phyloP scores from a whole-genome alignment of 164 flowering plant genomes.

The Berberis thunbergii region DNA sequence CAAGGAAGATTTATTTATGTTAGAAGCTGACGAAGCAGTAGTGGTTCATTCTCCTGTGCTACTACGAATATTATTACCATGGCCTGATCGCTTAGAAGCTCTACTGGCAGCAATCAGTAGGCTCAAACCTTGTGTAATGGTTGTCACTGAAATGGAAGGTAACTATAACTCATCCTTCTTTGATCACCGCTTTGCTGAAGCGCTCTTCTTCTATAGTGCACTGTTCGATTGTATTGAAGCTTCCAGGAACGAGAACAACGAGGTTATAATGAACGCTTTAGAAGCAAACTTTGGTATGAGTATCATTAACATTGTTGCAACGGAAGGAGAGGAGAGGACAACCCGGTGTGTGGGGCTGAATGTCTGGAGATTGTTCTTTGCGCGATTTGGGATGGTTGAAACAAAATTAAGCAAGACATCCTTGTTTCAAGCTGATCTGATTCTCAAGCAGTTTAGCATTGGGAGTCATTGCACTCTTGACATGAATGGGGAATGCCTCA shows the following conservation, averaged over 20 bases:
- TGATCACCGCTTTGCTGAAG: slow-evolving; percentile 38
- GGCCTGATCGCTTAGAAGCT: slow-evolving; percentile 9
- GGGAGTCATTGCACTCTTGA: slow-evolving; percentile 31
- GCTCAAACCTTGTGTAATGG: slow-evolving; percentile 36
- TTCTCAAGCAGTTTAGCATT: slow-evolving; percentile 22
- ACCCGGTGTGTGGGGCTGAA: slow-evolving; percentile 29
- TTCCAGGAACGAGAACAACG: slow-evolving; percentile 22
- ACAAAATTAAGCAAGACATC: slow-evolving; percentile 29
- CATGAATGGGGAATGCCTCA: slow-evolving; percentile 30
- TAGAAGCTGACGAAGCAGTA: slow-evolving; percentile 34
- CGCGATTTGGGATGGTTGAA: slow-evolving; percentile 38
- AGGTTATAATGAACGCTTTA: slow-evolving; percentile 19
- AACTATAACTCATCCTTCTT: slow-evolving; percentile 41
- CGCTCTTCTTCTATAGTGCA: slow-evolving; percentile 42
- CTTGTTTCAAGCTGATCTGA: slow-evolving; percentile 33
- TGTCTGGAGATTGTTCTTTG: slow-evolving; percentile 44
- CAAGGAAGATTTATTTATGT: slow-evolving; percentile 26
- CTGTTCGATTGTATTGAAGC: slow-evolving; percentile 35
- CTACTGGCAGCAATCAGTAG: slow-evolving; percentile 33
- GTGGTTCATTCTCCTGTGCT: slow-evolving; percentile 21
- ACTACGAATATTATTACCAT: slow-evolving; percentile 18
- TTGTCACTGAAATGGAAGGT: slow-evolving; percentile 41
- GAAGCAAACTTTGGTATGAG: slow-evolving; percentile 16
- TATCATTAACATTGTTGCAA: slow-evolving; percentile 30
- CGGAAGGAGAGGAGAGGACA: slow-evolving; percentile 41